These are phyloP conservation scores for Lactifluus pinguis DNA, from an alignment of 768 basidiomycete species.

Conservation along the genomic window DNA sequence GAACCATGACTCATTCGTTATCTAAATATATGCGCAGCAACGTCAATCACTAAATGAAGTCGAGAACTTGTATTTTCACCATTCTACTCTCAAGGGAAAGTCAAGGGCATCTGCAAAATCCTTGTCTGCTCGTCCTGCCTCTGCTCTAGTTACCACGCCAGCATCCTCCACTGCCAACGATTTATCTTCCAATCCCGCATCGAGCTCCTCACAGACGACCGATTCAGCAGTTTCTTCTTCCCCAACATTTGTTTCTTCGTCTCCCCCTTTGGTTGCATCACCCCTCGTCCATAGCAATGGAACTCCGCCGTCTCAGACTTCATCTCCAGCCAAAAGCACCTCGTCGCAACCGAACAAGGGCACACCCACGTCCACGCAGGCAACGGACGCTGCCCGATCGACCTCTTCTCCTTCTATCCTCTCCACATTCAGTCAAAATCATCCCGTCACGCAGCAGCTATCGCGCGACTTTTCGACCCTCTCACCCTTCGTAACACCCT, in stretches of 20 bases:
- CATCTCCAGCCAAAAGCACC: not conserved
- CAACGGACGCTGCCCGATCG: not conserved
- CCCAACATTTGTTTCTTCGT: not conserved
- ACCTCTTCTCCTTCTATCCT: constrained; percentile 5
- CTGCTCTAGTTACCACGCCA: constrained; percentile 18
- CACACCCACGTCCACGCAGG: not conserved
- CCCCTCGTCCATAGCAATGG: not conserved
- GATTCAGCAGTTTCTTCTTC: not conserved
- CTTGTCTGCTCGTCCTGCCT: constrained; percentile 19
- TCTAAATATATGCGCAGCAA: constrained; percentile 37
- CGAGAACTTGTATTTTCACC: constrained; percentile 70
- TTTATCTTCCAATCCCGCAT: not conserved
- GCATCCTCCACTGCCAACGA: not conserved
- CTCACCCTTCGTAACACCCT: constrained; percentile 10
- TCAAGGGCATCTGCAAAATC: constrained; percentile 22
- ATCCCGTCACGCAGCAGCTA: not conserved
- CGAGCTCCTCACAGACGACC: not conserved
- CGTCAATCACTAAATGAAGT: constrained; percentile 71
- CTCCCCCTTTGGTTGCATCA: not conserved
- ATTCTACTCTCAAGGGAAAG: constrained; percentile 39
- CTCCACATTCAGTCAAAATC: constrained; percentile 9
- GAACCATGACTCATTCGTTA: not conserved
- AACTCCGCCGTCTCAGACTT: not conserved
- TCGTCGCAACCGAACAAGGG: not conserved
- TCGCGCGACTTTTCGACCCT: constrained; percentile 10